Conservation (phyloP, 1,139 yeast species). For the Arxiozyma telluris region DNA sequence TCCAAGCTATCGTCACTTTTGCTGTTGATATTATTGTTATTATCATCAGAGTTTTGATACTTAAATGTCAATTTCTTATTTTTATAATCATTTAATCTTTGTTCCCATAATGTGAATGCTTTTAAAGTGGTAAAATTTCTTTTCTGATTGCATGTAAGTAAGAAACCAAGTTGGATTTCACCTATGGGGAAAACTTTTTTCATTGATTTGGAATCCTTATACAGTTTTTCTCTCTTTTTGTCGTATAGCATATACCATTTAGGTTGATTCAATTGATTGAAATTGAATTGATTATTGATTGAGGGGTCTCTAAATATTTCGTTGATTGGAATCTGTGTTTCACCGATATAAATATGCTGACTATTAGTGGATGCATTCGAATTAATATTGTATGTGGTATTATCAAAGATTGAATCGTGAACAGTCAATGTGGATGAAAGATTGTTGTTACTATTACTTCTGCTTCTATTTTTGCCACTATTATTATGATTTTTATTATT, state of each 20-base stretch:
- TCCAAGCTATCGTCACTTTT: not conserved
- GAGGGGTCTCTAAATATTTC: conserved; percentile 21
- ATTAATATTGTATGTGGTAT: not conserved
- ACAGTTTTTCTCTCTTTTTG: conserved; percentile 16
- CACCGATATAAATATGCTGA: conserved; percentile 24
- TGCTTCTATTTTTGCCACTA: not conserved
- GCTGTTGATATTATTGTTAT: conserved; percentile 3
- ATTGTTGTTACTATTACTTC: not conserved
- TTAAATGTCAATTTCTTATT: conserved; percentile 4
- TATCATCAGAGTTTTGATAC: conserved; percentile 2
- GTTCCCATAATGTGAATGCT: conserved; percentile 20
- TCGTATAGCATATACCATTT: conserved; percentile 25
- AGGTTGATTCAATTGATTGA: conserved; percentile 1
- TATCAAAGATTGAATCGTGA: not conserved
- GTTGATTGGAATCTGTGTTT: conserved; percentile 22
- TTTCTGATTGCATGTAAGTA: conserved; percentile 13
- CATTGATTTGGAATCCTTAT: conserved; percentile 7
- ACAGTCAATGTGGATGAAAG: not conserved
- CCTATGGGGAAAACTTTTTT: conserved; percentile 15
- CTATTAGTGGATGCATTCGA: not conserved
- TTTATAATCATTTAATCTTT: conserved; percentile 4
- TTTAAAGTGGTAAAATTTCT: conserved; percentile 13
- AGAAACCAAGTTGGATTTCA: conserved; percentile 22
- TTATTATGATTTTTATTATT: no score
- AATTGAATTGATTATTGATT: conserved; percentile 6